Base-by-base conservation (phyloP, 129 eudicot species). In the Centella asiatica region DNA sequence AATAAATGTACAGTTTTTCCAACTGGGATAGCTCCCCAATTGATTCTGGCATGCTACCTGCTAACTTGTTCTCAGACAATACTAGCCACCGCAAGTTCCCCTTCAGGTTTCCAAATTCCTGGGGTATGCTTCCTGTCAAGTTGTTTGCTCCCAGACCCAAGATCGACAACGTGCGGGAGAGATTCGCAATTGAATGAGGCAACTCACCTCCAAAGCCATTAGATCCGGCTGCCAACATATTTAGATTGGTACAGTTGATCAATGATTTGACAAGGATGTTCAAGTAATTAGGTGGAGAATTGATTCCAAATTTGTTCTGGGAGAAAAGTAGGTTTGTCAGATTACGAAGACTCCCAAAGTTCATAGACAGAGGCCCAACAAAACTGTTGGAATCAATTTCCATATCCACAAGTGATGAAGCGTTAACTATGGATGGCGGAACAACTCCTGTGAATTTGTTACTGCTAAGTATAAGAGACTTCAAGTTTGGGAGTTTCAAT, bases 381-480 rank as follows among this genome's bases (percentile, higher is more conserved):
- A 51, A 6, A 51, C 3, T 51, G 32, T 51, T 51, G 4, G 1
- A 2, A 0, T 0, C 31, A 0, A 51, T 51, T 4, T 23, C 32
- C 1, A 51, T 22, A 2, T 1, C 10, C 4, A 51, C 29, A 0
- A 51, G 57, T 9, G 23, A 22, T 0, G 67, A 62, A 62, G 67
- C 66, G 15, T 62, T 62, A 20, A 40, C 42, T 23, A 62, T 24
- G 20, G 67, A 39, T 2, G 40, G 13, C 13, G 55, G 67, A 28
- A 62, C 22, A 22, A 55, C 17, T 17, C 67, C 67, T 25, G 32
- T 26, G 26, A 62, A 62, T 17, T 44, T 18, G 56, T 62, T 62
- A 4, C 13, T 9, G 9, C n/a, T 42, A 45, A 12, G 25, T 5
- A 0, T 12, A 44, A 62, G 26, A 1, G 20, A 5, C 11, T 36